Evolutionary conservation across 2,329 filamentous ascomycete genomes (phyloP), one percentile per base, ranked within the genome.

Genomic region (Aspergillus puulaauensis): DNA sequence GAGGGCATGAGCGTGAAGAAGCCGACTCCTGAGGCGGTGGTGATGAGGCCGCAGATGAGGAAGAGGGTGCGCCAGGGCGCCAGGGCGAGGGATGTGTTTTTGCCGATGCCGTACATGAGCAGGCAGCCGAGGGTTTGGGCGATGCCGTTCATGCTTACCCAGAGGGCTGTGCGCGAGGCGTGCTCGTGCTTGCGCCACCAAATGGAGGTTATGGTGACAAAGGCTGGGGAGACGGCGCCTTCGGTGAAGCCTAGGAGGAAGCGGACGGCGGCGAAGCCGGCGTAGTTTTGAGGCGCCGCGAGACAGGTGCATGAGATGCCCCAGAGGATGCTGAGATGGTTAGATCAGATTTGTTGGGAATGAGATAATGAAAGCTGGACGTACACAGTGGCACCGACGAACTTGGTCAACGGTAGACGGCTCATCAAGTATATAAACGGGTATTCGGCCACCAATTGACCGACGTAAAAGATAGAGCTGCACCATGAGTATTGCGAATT

Each of bases 341-440:
- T 31, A 27, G 11, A 3, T 17, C 9, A 4, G 6, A 8, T n/a
- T 45, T 31, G 3, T 9, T 11, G 9, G 27, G 27, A 8, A 9
- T 8, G 44, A 6, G n/a, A 15, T 5, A 23, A 15, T 33, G 9
- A 15, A 23, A 9, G 19, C 15, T n/a, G 12, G 21, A 31, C 44
- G 8, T 24, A 46, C 44, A 51, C 48, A 8, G 35, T 81, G 1
- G 66, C 67, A 14, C 80, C 80, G 4, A 83, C 80, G 57, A 82
- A 81, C 56, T 79, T 80, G 37, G 79, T 77, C n/a, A 83, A 64
- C 8, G 74, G 79, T 4, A 83, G 70, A 4, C 75, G 71, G 35
- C 74, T 78, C 80, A 83, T 83, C 11, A 83, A 67, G 61, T 82
- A 82, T 49, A 80, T 80, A 57, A 79, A 80, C 1, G 80, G 80